Evolutionary conservation across 164 flowering plant genomes (phyloP).

Genomic region (Nelumbo lutea): DNA sequence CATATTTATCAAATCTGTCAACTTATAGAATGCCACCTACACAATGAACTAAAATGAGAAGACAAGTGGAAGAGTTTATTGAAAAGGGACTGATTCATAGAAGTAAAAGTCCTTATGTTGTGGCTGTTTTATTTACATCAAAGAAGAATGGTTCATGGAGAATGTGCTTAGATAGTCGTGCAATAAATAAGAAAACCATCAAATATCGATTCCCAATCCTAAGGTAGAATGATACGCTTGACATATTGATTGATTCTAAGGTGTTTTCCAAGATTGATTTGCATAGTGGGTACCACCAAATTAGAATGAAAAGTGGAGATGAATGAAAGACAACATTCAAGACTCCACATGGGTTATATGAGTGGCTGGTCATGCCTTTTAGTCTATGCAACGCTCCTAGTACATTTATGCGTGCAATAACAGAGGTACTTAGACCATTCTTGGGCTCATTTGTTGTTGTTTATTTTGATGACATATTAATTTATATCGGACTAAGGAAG

Average conservation of each 20-base stretch:
- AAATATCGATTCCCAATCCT: slow-evolving; percentile 1
- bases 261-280: slow-evolving; percentile 7
- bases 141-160: slow-evolving; percentile 3
- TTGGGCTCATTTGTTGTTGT: slow-evolving; percentile 2
- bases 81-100: slow-evolving; percentile 6
- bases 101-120: slow-evolving; percentile 10
- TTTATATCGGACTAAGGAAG: neutral
- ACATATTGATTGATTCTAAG: neutral
- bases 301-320: slow-evolving; percentile 1
- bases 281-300: neutral
- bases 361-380: slow-evolving; percentile 11
- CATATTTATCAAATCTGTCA: slow-evolving; percentile 5
- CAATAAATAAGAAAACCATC: neutral
- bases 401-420: slow-evolving; percentile 8
- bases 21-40: neutral
- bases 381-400: slow-evolving; percentile 6
- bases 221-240: neutral
- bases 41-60: neutral
- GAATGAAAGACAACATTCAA: slow-evolving; percentile 11
- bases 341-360: neutral
- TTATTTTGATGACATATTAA: slow-evolving; percentile 10
- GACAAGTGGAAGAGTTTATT: slow-evolving; percentile 6
- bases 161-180: neutral
- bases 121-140: neutral
- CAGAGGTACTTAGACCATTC: neutral